Evolutionary conservation across 306 rosid genomes (phyloP).

Genomic region (Trichosanthes cucumerina): DNA sequence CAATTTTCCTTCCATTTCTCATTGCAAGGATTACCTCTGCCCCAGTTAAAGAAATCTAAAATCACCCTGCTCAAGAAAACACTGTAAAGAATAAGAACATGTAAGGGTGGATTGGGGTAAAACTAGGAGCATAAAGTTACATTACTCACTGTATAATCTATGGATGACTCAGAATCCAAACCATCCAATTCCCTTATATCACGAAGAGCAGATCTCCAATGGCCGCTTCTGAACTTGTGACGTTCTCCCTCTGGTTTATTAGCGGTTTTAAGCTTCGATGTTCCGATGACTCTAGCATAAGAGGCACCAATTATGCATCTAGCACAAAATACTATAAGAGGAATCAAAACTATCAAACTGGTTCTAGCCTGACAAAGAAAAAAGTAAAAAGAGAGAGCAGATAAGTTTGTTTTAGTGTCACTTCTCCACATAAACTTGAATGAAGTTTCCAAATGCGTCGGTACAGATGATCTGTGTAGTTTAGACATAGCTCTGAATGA

Average conservation of each 20-base stretch:
- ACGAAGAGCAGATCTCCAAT: slow-evolving; percentile 28
- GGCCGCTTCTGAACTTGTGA: slow-evolving; percentile 11
- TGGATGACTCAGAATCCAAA: slow-evolving; percentile 8
- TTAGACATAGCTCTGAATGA: neutral
- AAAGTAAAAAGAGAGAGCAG: neutral
- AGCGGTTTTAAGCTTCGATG: neutral
- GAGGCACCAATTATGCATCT: slow-evolving; percentile 23
- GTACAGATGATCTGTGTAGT: neutral
- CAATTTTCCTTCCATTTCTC: neutral
- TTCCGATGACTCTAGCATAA: slow-evolving; percentile 13
- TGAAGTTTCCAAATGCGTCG: neutral
- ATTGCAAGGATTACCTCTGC: neutral
- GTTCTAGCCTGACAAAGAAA: slow-evolving; percentile 21
- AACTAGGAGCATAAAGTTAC: neutral
- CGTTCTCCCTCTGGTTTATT: slow-evolving; percentile 7
- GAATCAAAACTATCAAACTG: slow-evolving; percentile 27
- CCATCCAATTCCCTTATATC: slow-evolving; percentile 19
- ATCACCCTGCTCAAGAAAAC: neutral
- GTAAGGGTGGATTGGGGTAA: neutral
- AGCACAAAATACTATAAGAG: slow-evolving; percentile 21
- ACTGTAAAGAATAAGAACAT: neutral
- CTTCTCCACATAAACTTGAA: neutral
- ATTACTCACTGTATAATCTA: slow-evolving; percentile 11
- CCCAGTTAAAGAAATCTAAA: neutral
- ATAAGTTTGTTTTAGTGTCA: neutral